Conservation (phyloP, 2,329 filamentous ascomycete genomes). For the Exophiala alcalophila region DNA sequence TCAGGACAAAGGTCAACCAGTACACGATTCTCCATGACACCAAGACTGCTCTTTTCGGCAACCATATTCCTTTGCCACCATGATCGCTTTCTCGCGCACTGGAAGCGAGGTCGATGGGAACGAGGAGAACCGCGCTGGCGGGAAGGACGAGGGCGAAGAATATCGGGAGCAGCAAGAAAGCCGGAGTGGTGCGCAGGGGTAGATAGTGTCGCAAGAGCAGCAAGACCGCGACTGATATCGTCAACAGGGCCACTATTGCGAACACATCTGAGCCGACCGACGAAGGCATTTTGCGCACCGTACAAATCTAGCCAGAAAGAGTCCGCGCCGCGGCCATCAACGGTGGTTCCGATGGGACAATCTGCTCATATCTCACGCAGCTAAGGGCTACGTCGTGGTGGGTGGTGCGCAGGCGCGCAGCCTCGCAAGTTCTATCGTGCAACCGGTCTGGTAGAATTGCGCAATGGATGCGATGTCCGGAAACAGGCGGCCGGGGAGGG, state of each 20-base stretch:
- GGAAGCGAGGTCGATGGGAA: constrained; percentile 93
- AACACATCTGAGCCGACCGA: constrained; percentile 79
- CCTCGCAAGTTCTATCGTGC: no score
- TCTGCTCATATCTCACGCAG: no score
- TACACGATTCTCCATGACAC: constrained; percentile 94
- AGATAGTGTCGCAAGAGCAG: constrained; percentile 86
- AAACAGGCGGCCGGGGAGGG: no score
- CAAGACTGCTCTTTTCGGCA: constrained; percentile 72
- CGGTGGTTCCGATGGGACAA: no score
- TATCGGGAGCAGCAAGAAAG: constrained; percentile 84
- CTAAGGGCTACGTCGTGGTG: no score
- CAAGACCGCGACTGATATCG: constrained; percentile 73
- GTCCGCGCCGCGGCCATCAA: no score
- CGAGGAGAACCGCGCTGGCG: constrained; percentile 83
- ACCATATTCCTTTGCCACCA: constrained; percentile 75
- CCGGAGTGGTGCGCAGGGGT: constrained; percentile 83
- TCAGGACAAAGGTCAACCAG: constrained; percentile 93
- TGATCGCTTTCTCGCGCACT: constrained; percentile 61
- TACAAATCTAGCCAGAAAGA: no score
- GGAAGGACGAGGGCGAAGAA: constrained; percentile 95
- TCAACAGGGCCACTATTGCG: constrained; percentile 66
- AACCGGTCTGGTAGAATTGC: no score
- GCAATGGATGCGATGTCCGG: no score
- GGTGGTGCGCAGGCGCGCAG: no score
- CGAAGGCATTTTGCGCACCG: constrained; percentile 36